These are phyloP conservation scores for Taiozyma sp. DNA, from an alignment of 1,139 yeast genomes.

Conservation along the genomic window DNA sequence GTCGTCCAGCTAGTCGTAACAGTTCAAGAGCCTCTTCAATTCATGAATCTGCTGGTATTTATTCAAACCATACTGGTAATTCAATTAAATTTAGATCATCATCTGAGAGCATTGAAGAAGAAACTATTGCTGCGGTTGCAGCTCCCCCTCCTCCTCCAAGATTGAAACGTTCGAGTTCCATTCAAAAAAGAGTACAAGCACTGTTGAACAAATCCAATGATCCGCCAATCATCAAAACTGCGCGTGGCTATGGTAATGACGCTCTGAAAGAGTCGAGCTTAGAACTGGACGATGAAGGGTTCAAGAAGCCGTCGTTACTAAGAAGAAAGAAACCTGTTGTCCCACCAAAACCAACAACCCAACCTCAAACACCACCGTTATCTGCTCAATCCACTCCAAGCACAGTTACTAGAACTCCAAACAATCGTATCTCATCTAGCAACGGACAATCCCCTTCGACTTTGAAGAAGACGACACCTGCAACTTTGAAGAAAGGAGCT, in stretches of 20 bases:
- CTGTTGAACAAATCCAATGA: conserved; percentile 45
- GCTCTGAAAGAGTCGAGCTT: not conserved
- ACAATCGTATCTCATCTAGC: not conserved
- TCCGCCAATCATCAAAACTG: conserved; percentile 52
- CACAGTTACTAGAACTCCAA: conserved; percentile 20
- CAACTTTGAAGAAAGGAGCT: conserved; percentile 18
- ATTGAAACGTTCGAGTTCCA: conserved; percentile 34
- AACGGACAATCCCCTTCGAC: conserved; percentile 10
- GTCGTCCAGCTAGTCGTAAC: conserved; percentile 22
- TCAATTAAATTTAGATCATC: conserved; percentile 16
- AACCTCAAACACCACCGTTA: conserved; percentile 22
- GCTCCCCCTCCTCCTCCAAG: conserved; percentile 27
- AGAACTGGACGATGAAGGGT: conserved; percentile 18
- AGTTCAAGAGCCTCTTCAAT: conserved; percentile 25
- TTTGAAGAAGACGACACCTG: conserved; percentile 9
- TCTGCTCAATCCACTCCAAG: conserved; percentile 29
- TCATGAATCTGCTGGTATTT: conserved; percentile 19
- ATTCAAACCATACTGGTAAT: conserved; percentile 9
- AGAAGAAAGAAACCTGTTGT: conserved; percentile 12
- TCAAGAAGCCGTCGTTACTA: conserved; percentile 21
- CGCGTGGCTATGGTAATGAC: conserved; percentile 66
- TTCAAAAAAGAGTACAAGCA: conserved; percentile 66
- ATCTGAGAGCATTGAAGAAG: conserved; percentile 23
- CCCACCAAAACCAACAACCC: conserved; percentile 6
- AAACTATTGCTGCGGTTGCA: not conserved